Conservation (phyloP, 2,329 filamentous ascomycete species). For the Aspergillus niger region DNA sequence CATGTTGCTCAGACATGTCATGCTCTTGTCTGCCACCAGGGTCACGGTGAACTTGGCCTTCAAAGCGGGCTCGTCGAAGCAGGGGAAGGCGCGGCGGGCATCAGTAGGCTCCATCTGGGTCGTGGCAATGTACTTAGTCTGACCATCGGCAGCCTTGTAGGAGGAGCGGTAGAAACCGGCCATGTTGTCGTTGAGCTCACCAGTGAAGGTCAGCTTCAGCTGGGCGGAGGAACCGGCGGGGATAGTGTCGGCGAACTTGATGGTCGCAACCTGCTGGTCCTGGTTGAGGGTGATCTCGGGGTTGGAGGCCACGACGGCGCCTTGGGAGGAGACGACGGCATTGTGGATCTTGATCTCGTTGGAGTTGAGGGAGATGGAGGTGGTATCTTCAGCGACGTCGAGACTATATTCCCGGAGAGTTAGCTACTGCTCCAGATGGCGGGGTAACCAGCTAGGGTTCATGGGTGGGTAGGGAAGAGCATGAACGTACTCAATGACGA, state of each 20-base stretch:
- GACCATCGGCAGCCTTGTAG: constrained; percentile 80
- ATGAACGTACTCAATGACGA: constrained; percentile 70
- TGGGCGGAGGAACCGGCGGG: constrained; percentile 75
- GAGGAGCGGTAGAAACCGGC: constrained; percentile 96
- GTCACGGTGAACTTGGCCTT: constrained; percentile 94
- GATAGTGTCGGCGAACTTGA: constrained; percentile 74
- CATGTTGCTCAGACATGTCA: constrained; percentile 97
- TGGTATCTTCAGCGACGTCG: constrained; percentile 81
- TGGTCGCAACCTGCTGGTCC: constrained; percentile 76
- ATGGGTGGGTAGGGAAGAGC: too few species aligned
- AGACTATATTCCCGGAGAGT: constrained; percentile 51
- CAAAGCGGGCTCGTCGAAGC: constrained; percentile 92
- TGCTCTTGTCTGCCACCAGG: constrained; percentile 81
- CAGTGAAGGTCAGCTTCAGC: constrained; percentile 75
- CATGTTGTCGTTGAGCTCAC: constrained; percentile 89
- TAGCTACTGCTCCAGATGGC: constrained; percentile 3
- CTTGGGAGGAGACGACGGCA: constrained; percentile 65
- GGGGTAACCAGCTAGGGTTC: neutral
- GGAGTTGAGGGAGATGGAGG: constrained; percentile 82
- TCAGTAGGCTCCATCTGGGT: constrained; percentile 98
- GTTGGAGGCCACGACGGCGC: constrained; percentile 59
- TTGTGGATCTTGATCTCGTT: constrained; percentile 81
- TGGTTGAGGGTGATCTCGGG: constrained; percentile 73
- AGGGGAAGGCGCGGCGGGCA: constrained; percentile 88
- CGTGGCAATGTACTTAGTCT: constrained; percentile 79